A percentile compares a stretch with the other conserved stretches of the same genome.
These are phyloP conservation scores for Mortierella sp. DNA, from an alignment of 371 early-diverging fungal genomes.

Conservation along the genomic window DNA sequence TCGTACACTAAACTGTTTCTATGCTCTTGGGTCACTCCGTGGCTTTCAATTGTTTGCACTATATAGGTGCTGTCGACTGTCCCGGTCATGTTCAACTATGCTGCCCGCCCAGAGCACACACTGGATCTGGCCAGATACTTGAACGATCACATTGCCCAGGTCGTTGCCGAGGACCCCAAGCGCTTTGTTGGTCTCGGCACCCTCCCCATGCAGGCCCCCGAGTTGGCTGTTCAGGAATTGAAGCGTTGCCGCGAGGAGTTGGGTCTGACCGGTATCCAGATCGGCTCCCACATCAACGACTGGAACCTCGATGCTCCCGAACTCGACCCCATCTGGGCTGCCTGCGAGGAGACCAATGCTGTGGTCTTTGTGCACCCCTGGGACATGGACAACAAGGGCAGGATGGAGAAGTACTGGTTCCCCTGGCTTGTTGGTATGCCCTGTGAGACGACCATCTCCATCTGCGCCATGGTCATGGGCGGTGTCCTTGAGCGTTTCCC, in stretches of 20 bases:
- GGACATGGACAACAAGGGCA: conserved; percentile 75
- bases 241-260: conserved; percentile 76
- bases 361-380: conserved; percentile 82
- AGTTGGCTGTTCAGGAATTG: conserved; percentile 75
- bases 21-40: neutral
- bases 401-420: conserved; percentile 82
- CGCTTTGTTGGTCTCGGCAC: conserved; percentile 79
- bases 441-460: conserved; percentile 78
- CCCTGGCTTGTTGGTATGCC: conserved; percentile 85
- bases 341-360: conserved; percentile 75
- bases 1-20: neutral
- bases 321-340: conserved; percentile 74
- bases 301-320: conserved; percentile 83
- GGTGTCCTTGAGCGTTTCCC: conserved; percentile 79
- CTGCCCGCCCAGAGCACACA: conserved; percentile 69
- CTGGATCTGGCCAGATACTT: conserved; percentile 69
- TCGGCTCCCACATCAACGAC: conserved; percentile 79
- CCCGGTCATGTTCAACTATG: conserved; percentile 81
- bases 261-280: conserved; percentile 77
- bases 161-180: conserved; percentile 72
- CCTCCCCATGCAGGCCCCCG: conserved; percentile 81
- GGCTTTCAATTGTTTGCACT: too few species aligned
- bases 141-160: conserved; percentile 81
- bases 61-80: conserved; percentile 78
- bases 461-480: conserved; percentile 76